phyloP scores from a whole-genome alignment of 2,329 filamentous ascomycete species.

The Cladophialophora immunda region DNA sequence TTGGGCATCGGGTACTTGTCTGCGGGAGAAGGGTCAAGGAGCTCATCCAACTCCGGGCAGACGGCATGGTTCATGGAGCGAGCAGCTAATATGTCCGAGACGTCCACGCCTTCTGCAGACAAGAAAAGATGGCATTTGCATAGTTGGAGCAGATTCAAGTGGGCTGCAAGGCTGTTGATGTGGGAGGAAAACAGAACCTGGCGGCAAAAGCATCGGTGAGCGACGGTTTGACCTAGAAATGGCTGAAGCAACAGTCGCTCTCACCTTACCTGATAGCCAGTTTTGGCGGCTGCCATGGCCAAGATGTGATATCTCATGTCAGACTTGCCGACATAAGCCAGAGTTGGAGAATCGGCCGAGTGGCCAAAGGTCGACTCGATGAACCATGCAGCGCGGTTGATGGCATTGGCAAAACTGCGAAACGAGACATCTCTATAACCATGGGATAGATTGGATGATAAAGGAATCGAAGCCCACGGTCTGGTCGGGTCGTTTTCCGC shows the following conservation, averaged over 20 bases:
- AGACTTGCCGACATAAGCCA: slow-evolving; percentile 12
- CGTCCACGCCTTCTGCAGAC: slow-evolving; percentile 14
- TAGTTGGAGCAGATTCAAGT: slow-evolving; percentile 14
- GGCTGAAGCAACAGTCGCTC: not conserved
- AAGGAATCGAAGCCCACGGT: slow-evolving; percentile 12
- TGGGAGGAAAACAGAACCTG: slow-evolving; percentile 20
- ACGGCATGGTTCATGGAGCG: slow-evolving; percentile 8
- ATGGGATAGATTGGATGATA: slow-evolving; percentile 4
- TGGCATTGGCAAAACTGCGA: slow-evolving; percentile 4
- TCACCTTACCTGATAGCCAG: slow-evolving; percentile 14
- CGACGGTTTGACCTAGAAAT: not conserved
- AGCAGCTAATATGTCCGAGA: slow-evolving; percentile 10
- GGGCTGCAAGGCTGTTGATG: slow-evolving; percentile 17
- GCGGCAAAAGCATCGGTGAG: not conserved
- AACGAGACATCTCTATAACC: slow-evolving; percentile 13
- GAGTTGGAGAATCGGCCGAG: not conserved
- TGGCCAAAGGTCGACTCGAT: slow-evolving; percentile 8
- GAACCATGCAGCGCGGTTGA: slow-evolving; percentile 20
- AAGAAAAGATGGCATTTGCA: slow-evolving; percentile 12
- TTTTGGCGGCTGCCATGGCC: slow-evolving; percentile 16
- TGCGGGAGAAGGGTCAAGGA: slow-evolving; percentile 12
- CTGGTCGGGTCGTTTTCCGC: slow-evolving; percentile 11
- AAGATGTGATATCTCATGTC: slow-evolving; percentile 22
- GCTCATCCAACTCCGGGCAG: slow-evolving; percentile 17
- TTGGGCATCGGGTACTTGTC: slow-evolving; percentile 6